Evolutionary conservation across 306 rosid genomes (phyloP).

Genomic region (Fragaria vesca): DNA sequence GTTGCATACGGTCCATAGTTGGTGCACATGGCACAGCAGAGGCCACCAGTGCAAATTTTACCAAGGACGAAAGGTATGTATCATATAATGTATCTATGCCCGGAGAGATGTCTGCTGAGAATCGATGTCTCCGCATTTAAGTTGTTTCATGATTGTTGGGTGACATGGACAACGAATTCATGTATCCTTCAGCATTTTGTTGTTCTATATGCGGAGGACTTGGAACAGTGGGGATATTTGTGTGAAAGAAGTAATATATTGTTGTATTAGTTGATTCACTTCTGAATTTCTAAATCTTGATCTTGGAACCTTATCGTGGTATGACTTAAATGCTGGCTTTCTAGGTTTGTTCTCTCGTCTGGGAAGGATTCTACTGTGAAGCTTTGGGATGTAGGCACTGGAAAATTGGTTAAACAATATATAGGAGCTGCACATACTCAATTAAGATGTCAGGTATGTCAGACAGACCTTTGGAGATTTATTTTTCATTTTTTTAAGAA

Average conservation of each 20-base stretch:
- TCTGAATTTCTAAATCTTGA: not conserved
- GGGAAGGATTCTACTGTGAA: constrained; percentile 87
- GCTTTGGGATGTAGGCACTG: constrained; percentile 91
- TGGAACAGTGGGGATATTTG: not conserved
- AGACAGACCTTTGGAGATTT: not conserved
- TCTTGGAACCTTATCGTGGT: constrained; percentile 12
- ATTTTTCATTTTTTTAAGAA: not conserved
- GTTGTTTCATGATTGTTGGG: constrained; percentile 7
- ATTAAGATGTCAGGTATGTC: constrained; percentile 69
- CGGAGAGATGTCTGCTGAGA: not conserved
- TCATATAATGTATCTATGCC: constrained; percentile 17
- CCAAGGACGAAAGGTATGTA: constrained; percentile 74
- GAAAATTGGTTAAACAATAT: constrained; percentile 83
- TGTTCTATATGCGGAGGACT: not conserved
- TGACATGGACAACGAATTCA: not conserved
- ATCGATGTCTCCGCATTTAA: not conserved
- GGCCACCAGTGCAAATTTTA: constrained; percentile 81
- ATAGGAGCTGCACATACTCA: constrained; percentile 75
- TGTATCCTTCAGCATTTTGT: not conserved
- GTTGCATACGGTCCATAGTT: constrained; percentile 63
- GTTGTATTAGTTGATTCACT: not conserved
- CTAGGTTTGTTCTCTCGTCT: constrained; percentile 82
- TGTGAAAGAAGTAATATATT: not conserved
- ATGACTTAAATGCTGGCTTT: constrained; percentile 27
- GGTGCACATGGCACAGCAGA: constrained; percentile 81